Percentiles rank a stretch among this genome's conserved stretches.
These are phyloP conservation scores for Tylopilus sp. DNA, from an alignment of 768 basidiomycete species.

Conservation along the genomic window DNA sequence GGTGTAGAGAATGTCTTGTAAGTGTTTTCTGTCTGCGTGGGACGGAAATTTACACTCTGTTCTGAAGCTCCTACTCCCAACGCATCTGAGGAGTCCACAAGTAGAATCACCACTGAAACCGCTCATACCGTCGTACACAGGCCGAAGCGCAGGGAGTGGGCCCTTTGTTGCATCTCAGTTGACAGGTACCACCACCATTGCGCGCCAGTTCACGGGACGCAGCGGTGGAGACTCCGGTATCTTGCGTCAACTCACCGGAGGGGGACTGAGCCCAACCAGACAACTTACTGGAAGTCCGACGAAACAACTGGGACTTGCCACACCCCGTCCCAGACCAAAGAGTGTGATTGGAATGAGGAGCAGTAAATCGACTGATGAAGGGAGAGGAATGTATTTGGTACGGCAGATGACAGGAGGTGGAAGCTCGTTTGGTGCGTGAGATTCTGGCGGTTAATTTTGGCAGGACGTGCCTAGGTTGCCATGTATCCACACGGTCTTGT, in stretches of 20 bases:
- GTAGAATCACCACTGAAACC: constrained; percentile 52
- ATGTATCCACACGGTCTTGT: constrained; percentile 15
- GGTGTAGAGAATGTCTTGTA: constrained; percentile 85
- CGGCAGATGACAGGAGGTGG: constrained; percentile 70
- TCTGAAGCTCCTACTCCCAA: constrained; percentile 57
- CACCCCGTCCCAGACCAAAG: constrained; percentile 62
- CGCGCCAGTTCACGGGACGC: constrained; percentile 71
- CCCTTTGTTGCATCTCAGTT: constrained; percentile 47
- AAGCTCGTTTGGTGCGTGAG: constrained; percentile 24
- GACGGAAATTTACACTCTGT: constrained; percentile 7
- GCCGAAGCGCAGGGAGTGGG: constrained; percentile 28
- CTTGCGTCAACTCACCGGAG: constrained; percentile 61
- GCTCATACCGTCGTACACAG: constrained; percentile 44
- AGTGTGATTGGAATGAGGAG: constrained; percentile 71
- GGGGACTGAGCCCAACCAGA: constrained; percentile 62
- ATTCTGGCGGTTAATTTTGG: background rate
- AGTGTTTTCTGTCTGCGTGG: constrained; percentile 23
- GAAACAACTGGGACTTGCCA: constrained; percentile 52
- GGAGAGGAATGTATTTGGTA: constrained; percentile 67
- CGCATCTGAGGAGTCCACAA: constrained; percentile 44
- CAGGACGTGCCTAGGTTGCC: constrained; percentile 4
- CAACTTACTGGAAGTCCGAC: constrained; percentile 67
- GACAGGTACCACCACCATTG: constrained; percentile 71
- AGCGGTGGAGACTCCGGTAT: constrained; percentile 37
- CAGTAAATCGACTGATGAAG: constrained; percentile 63